phyloP scores from a whole-genome alignment of 2,329 filamentous ascomycete genomes.

The Ceratocystis cacaofunesta region DNA sequence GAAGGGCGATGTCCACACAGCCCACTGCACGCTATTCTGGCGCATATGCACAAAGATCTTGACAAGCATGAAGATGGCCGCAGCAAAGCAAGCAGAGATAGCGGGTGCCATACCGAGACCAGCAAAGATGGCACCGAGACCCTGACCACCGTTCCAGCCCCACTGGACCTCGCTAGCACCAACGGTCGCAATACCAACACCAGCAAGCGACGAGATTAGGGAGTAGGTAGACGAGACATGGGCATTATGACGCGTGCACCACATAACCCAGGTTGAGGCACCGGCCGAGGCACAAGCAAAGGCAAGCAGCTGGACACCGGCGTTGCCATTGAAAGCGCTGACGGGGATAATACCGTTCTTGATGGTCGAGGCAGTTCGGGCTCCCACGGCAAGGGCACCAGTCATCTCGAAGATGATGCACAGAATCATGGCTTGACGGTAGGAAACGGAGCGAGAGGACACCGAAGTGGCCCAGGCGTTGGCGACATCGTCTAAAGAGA shows the following conservation, averaged over 20 bases:
- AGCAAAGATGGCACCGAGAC: conserved; percentile 56
- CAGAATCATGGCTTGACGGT: conserved; percentile 53
- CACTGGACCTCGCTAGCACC: conserved; percentile 48
- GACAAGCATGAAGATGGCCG: conserved; percentile 57
- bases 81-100: conserved; percentile 50
- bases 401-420: conserved; percentile 53
- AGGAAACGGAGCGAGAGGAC: conserved; percentile 61
- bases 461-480: conserved; percentile 72
- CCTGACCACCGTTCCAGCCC: conserved; percentile 55
- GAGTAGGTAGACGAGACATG: conserved; percentile 63
- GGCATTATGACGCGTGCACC: conserved; percentile 58
- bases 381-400: conserved; percentile 51
- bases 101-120: conserved; percentile 56
- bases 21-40: conserved; percentile 56
- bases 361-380: conserved; percentile 60
- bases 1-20: conserved; percentile 56
- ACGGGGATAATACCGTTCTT: conserved; percentile 61
- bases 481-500: conserved; percentile 56
- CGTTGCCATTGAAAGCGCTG: conserved; percentile 41
- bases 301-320: conserved; percentile 53
- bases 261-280: conserved; percentile 62
- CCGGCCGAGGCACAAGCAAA: conserved; percentile 50
- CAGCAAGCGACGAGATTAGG: conserved; percentile 51
- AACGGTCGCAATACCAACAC: conserved; percentile 53
- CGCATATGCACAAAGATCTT: conserved; percentile 57